Evolutionary conservation across 345 rosid genomes (phyloP).

Genomic region (Bruguiera gymnorhiza): DNA sequence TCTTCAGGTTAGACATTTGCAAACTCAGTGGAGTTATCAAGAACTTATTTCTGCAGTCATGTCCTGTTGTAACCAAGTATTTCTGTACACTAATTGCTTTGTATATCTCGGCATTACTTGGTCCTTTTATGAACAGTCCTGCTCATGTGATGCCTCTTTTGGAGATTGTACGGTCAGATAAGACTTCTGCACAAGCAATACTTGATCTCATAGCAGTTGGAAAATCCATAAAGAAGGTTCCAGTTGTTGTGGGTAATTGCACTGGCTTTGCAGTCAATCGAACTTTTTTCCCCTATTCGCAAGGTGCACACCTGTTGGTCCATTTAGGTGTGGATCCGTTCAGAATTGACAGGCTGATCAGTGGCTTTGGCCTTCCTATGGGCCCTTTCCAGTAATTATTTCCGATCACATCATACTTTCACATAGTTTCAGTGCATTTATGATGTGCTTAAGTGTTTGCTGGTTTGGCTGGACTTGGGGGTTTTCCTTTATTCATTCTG

Average conservation of each 20-base stretch:
- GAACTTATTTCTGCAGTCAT: too few relatives aligned
- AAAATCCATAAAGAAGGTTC: conserved; percentile 82
- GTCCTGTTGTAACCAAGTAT: too few relatives aligned
- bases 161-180: conserved; percentile 84
- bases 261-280: conserved; percentile 93
- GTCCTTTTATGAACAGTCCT: conserved; percentile 47
- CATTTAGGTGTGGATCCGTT: conserved; percentile 83
- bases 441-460: conserved; percentile 1
- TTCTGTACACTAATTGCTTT: background rate
- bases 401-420: conserved; percentile 15
- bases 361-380: conserved; percentile 81
- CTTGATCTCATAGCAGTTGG: conserved; percentile 89
- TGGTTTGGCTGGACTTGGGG: background rate
- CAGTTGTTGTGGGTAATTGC: conserved; percentile 96
- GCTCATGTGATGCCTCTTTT: conserved; percentile 96
- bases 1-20: conserved; percentile 64
- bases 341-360: conserved; percentile 76
- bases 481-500: background rate
- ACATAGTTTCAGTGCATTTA: background rate
- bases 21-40: too few relatives aligned
- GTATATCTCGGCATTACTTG: too few relatives aligned
- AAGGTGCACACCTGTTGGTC: conserved; percentile 66
- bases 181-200: conserved; percentile 80
- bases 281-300: conserved; percentile 80
- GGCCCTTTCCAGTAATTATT: conserved; percentile 91